phyloP scores from a whole-genome alignment of 352 stramenopile species.

The Pythium rishiriense region DNA sequence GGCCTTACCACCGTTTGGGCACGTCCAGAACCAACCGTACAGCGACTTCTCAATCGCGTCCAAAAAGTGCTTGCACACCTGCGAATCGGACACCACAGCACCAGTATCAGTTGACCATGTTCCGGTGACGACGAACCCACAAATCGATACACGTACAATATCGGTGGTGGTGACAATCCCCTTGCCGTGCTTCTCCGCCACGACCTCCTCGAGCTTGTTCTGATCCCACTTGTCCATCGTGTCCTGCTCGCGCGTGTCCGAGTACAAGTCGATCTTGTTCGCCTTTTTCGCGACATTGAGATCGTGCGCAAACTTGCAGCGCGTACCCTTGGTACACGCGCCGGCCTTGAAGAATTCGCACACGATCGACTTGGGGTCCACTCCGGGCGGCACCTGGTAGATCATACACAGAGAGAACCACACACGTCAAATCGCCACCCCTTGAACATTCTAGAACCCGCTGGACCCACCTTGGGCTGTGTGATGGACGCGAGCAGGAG shows the following conservation, averaged over 20 bases:
- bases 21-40: slow-evolving; percentile 92
- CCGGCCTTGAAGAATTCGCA: slow-evolving; percentile 90
- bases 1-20: slow-evolving; percentile 76
- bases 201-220: slow-evolving; percentile 86
- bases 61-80: slow-evolving; percentile 88
- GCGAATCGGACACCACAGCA: no score
- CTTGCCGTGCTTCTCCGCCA: slow-evolving; percentile 83
- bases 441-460: not conserved
- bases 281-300: slow-evolving; percentile 86
- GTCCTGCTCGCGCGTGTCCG: slow-evolving; percentile 75
- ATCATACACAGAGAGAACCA: not conserved
- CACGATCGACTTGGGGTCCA: slow-evolving; percentile 87
- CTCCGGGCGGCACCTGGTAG: slow-evolving; percentile 75
- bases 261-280: slow-evolving; percentile 90
- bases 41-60: slow-evolving; percentile 90
- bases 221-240: slow-evolving; percentile 88
- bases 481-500: slow-evolving; percentile 86
- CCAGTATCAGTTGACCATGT: no score
- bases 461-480: slow-evolving; percentile 67
- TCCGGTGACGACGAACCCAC: no score
- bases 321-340: slow-evolving; percentile 85
- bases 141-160: slow-evolving; percentile 48
- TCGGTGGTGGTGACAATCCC: slow-evolving; percentile 83
- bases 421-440: not conserved
- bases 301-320: slow-evolving; percentile 91